Conservation (phyloP, 306 rosid genomes). For the Ammopiptanthus mongolicus region DNA sequence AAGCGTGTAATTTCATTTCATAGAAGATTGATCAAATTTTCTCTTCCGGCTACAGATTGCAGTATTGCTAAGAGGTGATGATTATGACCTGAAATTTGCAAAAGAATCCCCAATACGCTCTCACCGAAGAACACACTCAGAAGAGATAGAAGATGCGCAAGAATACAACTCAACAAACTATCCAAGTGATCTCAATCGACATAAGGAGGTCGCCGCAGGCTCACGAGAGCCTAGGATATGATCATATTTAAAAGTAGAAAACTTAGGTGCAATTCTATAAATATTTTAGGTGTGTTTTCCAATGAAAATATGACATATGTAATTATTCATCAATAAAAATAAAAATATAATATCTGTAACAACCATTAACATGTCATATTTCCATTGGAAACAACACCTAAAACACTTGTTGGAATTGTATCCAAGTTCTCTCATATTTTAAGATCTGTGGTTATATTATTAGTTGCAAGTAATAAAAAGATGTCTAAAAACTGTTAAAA, state of each 20-base stretch:
- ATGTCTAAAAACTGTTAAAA: neutral
- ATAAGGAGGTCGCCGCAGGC: constrained; percentile 39
- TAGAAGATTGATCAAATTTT: neutral
- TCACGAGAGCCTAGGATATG: constrained; percentile 20
- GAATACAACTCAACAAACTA: constrained; percentile 46
- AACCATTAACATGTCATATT: too few relatives aligned
- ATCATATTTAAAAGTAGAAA: too few relatives aligned
- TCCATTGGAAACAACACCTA: too few relatives aligned
- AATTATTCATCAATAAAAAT: too few relatives aligned
- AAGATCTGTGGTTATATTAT: neutral
- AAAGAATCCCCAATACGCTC: constrained; percentile 10
- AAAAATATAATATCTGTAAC: too few relatives aligned
- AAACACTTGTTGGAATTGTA: too few relatives aligned
- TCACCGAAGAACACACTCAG: constrained; percentile 37
- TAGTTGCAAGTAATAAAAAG: neutral
- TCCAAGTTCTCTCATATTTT: too few relatives aligned
- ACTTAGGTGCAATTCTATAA: too few relatives aligned
- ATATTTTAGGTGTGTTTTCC: too few relatives aligned
- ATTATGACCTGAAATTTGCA: constrained; percentile 11
- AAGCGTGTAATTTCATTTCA: neutral
- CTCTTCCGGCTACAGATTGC: constrained; percentile 36
- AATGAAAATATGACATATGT: too few relatives aligned
- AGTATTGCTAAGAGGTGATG: constrained; percentile 62
- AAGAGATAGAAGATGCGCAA: constrained; percentile 44
- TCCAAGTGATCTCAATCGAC: constrained; percentile 29